Evolutionary conservation across 345 rosid genomes (phyloP).

Genomic region (Rhizophora mangle): DNA sequence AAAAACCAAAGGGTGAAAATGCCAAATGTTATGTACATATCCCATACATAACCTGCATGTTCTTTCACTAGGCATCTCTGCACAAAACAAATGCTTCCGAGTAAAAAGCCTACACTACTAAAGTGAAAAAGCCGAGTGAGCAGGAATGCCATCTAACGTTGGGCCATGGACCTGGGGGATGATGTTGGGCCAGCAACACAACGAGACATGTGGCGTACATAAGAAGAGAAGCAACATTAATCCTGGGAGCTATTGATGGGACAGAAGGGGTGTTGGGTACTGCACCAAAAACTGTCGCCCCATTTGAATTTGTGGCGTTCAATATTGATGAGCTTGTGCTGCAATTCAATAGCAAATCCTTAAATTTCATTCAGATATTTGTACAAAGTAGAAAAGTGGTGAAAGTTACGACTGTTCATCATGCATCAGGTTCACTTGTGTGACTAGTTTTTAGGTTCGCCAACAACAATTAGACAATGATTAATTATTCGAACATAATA

Average conservation of each 20-base stretch:
- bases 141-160: no score
- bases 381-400: no score
- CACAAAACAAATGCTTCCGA: no score
- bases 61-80: no score
- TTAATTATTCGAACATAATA: no score
- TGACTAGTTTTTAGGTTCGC: no score
- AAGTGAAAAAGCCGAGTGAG: background rate
- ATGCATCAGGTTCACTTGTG: no score
- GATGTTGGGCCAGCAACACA: constrained; percentile 5
- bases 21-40: no score
- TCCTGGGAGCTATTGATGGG: constrained; percentile 23
- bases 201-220: constrained; percentile 4
- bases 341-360: constrained; percentile 17
- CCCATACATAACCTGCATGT: no score
- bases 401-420: no score
- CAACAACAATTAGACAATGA: no score
- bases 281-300: constrained; percentile 57
- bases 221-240: background rate
- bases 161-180: background rate
- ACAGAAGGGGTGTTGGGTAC: constrained; percentile 48
- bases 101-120: constrained; percentile 1
- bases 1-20: no score
- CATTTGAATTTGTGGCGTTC: constrained; percentile 65
- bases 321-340: constrained; percentile 64
- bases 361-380: background rate